Conservation (phyloP, 257 asterid species). For the Cinchona pubescens region DNA sequence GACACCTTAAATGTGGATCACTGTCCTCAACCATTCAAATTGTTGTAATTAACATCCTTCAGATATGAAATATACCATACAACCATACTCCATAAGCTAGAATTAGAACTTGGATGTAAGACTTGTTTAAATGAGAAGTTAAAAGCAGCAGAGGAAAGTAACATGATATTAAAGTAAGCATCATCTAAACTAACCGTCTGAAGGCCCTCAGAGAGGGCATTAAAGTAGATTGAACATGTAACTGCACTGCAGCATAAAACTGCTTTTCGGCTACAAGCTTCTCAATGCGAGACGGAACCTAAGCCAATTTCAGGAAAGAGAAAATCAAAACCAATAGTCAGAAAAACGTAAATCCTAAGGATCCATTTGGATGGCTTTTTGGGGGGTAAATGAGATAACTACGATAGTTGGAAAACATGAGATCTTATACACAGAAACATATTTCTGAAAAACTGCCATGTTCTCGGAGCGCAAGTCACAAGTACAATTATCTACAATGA, state of each 20-base stretch:
- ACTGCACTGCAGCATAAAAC: constrained; percentile 94
- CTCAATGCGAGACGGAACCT: constrained; percentile 97
- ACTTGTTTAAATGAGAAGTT: background rate
- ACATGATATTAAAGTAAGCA: background rate
- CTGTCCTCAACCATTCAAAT: background rate
- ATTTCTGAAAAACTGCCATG: too few species aligned
- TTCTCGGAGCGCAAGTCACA: too few species aligned
- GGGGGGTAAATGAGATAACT: too few species aligned
- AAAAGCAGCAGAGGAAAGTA: constrained; percentile 9
- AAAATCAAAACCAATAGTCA: constrained; percentile 9
- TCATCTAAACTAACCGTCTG: constrained; percentile 66
- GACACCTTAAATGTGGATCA: background rate
- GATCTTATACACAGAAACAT: too few species aligned
- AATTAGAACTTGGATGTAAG: background rate
- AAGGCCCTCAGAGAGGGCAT: constrained; percentile 98
- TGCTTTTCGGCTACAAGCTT: constrained; percentile 87
- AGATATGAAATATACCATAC: background rate
- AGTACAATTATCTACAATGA: background rate
- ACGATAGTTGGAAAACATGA: too few species aligned
- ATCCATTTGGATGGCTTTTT: too few species aligned
- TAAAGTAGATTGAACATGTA: constrained; percentile 81
- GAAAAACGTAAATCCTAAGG: constrained; percentile 3
- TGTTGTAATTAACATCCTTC: background rate
- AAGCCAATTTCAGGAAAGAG: constrained; percentile 26
- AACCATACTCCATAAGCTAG: background rate